Evolutionary conservation across 352 stramenopile genomes (phyloP), one percentile per base, ranked within the genome.

Genomic region (Phytophthora citrophthora): DNA sequence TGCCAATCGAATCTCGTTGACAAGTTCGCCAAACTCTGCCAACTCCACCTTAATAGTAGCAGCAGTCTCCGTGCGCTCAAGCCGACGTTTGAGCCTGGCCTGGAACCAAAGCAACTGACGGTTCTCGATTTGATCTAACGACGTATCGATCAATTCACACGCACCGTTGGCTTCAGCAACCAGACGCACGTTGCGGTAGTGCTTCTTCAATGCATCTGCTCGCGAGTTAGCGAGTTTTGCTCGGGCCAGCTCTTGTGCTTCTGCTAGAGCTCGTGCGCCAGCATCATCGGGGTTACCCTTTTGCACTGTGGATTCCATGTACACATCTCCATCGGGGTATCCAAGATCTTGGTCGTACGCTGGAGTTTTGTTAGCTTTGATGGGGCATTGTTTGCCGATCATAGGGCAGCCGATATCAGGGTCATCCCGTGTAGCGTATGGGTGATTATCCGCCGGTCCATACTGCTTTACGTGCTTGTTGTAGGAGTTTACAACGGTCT

Each of bases 381-480:
- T 86, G 10, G 91, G 91, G 64, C 91, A 97, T 54, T 97, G 89
- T 55, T 97, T 97, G 31, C 91, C 91, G 32, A 97, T 77, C 83
- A 97, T 76, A 29, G 88, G 88, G 60, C 88, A 95, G 10, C 88
- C 88, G 29, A 93, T 90, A 41, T 90, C 88, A 0, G 83, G 85
- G 40, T 91, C 81, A 44, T 95, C 86, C 18, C 88, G 88, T 10
- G 88, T 94, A 39, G 86, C 84, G 58, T 97, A 97, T 36, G 80
- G 85, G 63, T 98, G 92, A 38, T 94, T 95, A 61, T 92, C 89
- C 2, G 78, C 81, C 16, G 90, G 90, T 54, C 92, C 92, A 62
- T 97, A 98, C 67, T 98, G 87, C 34, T 81, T 77, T 18, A 98
- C 89, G 74, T 97, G 92, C 18, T 86, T 79, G 66, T 97, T 90